Evolutionary conservation across 176 grass and related monocot genomes (phyloP), one percentile per base, ranked within the genome.

Genomic region (Carex cristatella): DNA sequence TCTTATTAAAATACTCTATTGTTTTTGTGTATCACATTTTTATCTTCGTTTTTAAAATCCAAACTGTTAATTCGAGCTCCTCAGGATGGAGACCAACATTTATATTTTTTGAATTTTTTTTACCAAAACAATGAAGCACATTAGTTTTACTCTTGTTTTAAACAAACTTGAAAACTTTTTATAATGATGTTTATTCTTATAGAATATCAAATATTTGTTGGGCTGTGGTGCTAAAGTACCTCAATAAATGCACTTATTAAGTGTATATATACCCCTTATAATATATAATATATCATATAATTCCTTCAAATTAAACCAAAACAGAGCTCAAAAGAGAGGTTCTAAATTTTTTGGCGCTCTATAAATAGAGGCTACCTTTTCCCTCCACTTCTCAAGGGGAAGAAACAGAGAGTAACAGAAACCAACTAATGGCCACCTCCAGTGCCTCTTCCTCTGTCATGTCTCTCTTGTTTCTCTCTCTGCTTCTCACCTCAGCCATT

Each of bases 301-400:
- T 30, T 62, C 30, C 49, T 44, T 33, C 38, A 10, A 46, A 51
- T 35, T 51, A 84, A 64, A 75, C 49, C 30, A 44, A 59, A 2
- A 37, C 14, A n/a, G 4, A 79, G 37, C 37, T 32, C 80, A 53
- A 42, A 30, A 48, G 14, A 51, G 23, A 23, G 23, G 23, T 23
- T 23, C 23, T 23, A 23, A 23, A 23, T 23, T 23, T 5, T 65
- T 85, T n/a, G 33, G 40, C 48, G 19, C 79, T 81, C 79, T 82
- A 82, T 82, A 87, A 87, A 87, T 82, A 56, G 66, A 85, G 76
- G 15, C 69, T 54, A 30, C 57, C 70, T 8, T 74, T 85, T 77
- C 49, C 73, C 62, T 53, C 44, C 33, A 23, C 27, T 48, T 35
- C 51, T 23, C 37, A 67, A 59, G 10, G 28, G 19, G 28, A 1